Evolutionary conservation across 164 flowering plant genomes (phyloP), one percentile per base, ranked within the genome.

Genomic region (Sedum album): DNA sequence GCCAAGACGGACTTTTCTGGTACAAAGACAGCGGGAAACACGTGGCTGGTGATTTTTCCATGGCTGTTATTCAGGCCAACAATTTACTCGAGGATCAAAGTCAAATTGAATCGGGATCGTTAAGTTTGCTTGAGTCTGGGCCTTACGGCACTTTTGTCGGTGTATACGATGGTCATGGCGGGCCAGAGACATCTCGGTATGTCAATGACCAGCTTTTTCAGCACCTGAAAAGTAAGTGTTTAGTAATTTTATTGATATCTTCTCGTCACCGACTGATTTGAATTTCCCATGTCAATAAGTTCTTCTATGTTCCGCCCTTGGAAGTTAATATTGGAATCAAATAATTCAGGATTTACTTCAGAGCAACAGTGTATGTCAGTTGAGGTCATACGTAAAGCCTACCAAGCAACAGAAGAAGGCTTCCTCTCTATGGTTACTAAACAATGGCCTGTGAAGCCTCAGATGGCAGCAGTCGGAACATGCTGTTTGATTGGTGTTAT

Each of bases 1-100:
- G 62, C 62, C 62, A 57, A 28, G 62, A 57, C 28, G 62, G 62
- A 0, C 62, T 57, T 57, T 33, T 57, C 28, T 57, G 62, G 62
- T 57, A 57, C 62, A 57, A 57, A 57, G 62, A 57, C 62, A 28
- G 6, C 20, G 62, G 62, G 62, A 57, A 9, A 23, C 62, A 57
- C 62, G 26, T 57, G 62, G 33, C 62, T 57, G 62, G 62, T 28
- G 62, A 57, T 57, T 57, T 57, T 33, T 57, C 62, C 62, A 57
- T 57, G 62, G 62, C 62, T 26, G 62, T 57, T 8, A 57, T 57
- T 30, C 62, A 57, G 62, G 62, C 62, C 62, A 57, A 57, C 33
- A 57, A 57, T 57, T 57, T 57, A 57, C 33, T 57, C 33, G 62
- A 57, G 33, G 62, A 57, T 57, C 62, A 57, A 17, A 57, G 62